Evolutionary conservation across 2,329 filamentous ascomycete genomes (phyloP).

Genomic region (Stagonosporopsis cucurbitacearum): DNA sequence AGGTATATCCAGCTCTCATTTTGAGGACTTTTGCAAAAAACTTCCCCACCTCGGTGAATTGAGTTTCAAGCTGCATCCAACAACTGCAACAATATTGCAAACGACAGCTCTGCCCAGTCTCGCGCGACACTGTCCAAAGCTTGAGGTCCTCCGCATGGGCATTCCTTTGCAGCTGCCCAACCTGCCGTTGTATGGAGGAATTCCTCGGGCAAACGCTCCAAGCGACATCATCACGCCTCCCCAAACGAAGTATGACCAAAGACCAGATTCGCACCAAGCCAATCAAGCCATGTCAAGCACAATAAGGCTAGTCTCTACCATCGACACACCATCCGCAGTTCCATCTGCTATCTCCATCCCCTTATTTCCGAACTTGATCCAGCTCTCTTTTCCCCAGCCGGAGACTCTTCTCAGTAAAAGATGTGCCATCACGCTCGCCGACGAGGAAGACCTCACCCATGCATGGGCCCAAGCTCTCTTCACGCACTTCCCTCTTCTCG

Average conservation of each 20-base stretch:
- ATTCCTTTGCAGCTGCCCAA: constrained; percentile 33
- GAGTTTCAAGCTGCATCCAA: constrained; percentile 38
- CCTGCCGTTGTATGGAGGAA: constrained; percentile 18
- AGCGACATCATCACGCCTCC: constrained; percentile 21
- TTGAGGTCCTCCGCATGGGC: constrained; percentile 39
- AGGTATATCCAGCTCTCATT: constrained; percentile 32
- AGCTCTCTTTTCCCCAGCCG: constrained; percentile 40
- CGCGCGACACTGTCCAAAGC: constrained; percentile 30
- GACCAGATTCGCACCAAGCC: constrained; percentile 11
- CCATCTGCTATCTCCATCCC: constrained; percentile 7
- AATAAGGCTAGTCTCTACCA: background rate
- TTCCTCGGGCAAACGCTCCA: constrained; percentile 1
- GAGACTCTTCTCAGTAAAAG: constrained; percentile 33
- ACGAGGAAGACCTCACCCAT: constrained; percentile 38
- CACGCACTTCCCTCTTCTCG: constrained; percentile 37
- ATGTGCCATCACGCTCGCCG: constrained; percentile 26
- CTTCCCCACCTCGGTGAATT: constrained; percentile 33
- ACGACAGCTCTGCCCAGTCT: constrained; percentile 37
- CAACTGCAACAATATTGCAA: constrained; percentile 32
- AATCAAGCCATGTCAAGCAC: constrained; percentile 19
- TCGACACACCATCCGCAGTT: background rate
- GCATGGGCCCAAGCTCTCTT: constrained; percentile 37
- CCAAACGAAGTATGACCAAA: constrained; percentile 3
- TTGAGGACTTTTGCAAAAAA: constrained; percentile 36
- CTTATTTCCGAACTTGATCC: constrained; percentile 34